Evolutionary conservation across 2,329 filamentous ascomycete species (phyloP), one percentile per base, ranked within the genome.

Genomic region (Thielaviopsis musarum): DNA sequence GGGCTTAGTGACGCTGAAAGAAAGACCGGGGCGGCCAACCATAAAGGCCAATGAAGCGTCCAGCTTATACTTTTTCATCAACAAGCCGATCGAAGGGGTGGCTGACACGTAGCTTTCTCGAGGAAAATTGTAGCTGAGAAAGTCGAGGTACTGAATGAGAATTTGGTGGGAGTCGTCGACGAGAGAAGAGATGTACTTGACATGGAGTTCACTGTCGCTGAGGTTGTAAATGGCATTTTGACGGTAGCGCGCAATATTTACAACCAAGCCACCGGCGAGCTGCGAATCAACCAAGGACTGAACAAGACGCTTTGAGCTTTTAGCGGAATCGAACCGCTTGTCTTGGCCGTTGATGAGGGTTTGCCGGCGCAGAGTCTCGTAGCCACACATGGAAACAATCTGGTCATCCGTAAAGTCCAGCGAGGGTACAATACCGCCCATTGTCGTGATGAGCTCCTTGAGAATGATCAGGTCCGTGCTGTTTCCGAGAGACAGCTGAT

Each of bases 371-470:
- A 98, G 75, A 26, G 84, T 75, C 57, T 88, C 82, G 15, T 91
- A 91, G 62, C 91, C 91, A 49, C 88, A 88, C 81, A 98, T 90
- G 15, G 88, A 90, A 63, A 88, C 76, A 28, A 95, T 80, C 70
- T 96, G 91, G 19, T 84, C 75, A 65, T 98, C 91, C 30, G 88
- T 96, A 67, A 95, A 91, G 67, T 91, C 88, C 57, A 84, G 80
- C 62, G 91, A 85, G 3, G 91, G 84, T 13, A 91, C 84, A 62
- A 98, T 91, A 53, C 94, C 94, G 19, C 88, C 89, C 93, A 98
- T 97, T 2, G 87, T 88, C 41, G 83, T 83, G 57, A 97, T 86
- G 62, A 98, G 80, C 67, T 97, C 89, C 67, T 93, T 87, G 51
- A 98, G 74, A 62, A 98, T 88, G 63, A 95, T 88, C 38, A 98